phyloP scores from a whole-genome alignment of 257 asterid species.

The Nyctanthes arbortristis region DNA sequence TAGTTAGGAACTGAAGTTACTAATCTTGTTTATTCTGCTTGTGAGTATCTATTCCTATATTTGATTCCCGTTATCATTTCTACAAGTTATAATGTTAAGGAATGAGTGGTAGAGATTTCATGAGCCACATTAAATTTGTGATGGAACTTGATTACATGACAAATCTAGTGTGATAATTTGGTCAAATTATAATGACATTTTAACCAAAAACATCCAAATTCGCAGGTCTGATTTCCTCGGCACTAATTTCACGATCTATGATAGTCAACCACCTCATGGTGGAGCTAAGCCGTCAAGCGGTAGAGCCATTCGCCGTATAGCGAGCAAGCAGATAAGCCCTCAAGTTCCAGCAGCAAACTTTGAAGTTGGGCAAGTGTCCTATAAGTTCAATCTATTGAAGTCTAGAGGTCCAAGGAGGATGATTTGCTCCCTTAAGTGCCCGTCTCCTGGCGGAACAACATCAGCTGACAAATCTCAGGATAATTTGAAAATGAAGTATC shows the following conservation, averaged over 20 bases:
- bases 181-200: too few species aligned
- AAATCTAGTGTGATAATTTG: too few species aligned
- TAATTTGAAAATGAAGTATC: constrained; percentile 32
- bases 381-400: constrained; percentile 82
- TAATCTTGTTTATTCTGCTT: too few species aligned
- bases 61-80: too few species aligned
- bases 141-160: too few species aligned
- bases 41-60: too few species aligned
- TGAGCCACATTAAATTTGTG: too few species aligned
- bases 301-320: constrained; percentile 74
- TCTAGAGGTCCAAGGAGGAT: constrained; percentile 97
- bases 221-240: constrained; percentile 93
- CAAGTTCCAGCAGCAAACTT: constrained; percentile 85
- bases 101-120: too few species aligned
- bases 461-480: constrained; percentile 25
- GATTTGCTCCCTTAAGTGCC: constrained; percentile 66
- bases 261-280: constrained; percentile 73
- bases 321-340: constrained; percentile 88
- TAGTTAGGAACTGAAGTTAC: too few species aligned
- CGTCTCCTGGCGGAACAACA: constrained; percentile 29
- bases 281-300: constrained; percentile 84
- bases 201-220: constrained; percentile 12
- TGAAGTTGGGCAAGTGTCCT: constrained; percentile 75
- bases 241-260: constrained; percentile 79
- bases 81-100: too few species aligned